Evolutionary conservation across 257 asterid genomes (phyloP).

Genomic region (Nicotiana sylvestris): DNA sequence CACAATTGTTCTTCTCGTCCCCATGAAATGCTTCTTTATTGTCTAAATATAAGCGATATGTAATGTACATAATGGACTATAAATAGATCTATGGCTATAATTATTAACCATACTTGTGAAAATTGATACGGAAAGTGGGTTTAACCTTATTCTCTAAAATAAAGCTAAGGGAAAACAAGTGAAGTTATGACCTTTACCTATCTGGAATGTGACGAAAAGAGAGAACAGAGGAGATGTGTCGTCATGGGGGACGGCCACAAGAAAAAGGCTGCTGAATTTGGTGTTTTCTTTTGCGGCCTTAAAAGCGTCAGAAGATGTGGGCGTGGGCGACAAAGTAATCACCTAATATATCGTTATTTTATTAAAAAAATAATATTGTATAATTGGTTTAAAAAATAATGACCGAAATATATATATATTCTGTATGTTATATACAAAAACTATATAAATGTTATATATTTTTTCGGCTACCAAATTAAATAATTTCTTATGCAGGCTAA

Average conservation of each 20-base stretch:
- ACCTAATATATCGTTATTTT: no score
- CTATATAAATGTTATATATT: no score
- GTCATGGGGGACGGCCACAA: not conserved
- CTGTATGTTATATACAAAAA: no score
- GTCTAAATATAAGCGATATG: not conserved
- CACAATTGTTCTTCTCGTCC: not conserved
- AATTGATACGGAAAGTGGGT: not conserved
- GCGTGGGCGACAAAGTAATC: not conserved
- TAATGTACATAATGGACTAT: not conserved
- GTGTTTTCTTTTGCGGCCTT: not conserved
- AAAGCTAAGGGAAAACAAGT: not conserved
- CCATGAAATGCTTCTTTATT: no score
- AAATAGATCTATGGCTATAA: not conserved
- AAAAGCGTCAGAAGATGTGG: not conserved
- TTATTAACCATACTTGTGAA: not conserved
- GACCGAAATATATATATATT: no score
- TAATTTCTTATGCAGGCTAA: no score
- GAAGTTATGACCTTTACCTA: not conserved
- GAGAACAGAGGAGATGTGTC: not conserved
- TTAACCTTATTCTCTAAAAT: not conserved
- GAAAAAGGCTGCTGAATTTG: not conserved
- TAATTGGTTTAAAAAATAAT: no score
- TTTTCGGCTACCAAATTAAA: no score
- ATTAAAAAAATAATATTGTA: no score
- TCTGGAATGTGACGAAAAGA: not conserved